These are phyloP conservation scores for Warburgia ugandensis DNA, from an alignment of 164 flowering plant genomes.

Conservation along the genomic window DNA sequence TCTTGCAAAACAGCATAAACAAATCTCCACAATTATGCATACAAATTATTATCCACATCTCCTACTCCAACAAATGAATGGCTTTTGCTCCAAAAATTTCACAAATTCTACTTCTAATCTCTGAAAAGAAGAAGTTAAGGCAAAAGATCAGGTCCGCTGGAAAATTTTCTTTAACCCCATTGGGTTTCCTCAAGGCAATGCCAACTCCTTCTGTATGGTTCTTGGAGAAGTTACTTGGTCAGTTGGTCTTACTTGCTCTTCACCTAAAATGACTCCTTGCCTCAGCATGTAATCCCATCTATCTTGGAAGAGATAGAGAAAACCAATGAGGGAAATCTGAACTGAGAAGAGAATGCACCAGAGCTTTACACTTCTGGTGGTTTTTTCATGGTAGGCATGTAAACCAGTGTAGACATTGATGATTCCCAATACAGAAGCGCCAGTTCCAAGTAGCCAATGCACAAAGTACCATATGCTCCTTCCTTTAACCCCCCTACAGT, in stretches of 20 bases:
- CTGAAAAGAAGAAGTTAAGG: background rate
- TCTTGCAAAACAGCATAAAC: too few relatives aligned
- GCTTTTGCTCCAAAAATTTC: too few relatives aligned
- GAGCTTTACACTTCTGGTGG: slow-evolving; percentile 29
- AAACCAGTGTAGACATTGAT: slow-evolving; percentile 72
- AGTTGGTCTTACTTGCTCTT: slow-evolving; percentile 21
- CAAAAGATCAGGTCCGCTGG: background rate
- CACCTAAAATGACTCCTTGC: slow-evolving; percentile 36
- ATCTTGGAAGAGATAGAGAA: slow-evolving; percentile 67
- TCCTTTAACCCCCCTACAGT: slow-evolving; percentile 47
- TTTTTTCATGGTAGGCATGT: slow-evolving; percentile 46
- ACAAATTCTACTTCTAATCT: too few relatives aligned
- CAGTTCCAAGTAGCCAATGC: slow-evolving; percentile 73
- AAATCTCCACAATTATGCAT: too few relatives aligned
- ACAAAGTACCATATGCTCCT: slow-evolving; percentile 59
- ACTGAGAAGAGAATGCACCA: slow-evolving; percentile 62
- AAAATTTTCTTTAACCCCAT: slow-evolving; percentile 15
- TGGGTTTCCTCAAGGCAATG: slow-evolving; percentile 26
- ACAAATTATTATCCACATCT: too few relatives aligned
- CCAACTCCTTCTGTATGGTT: slow-evolving; percentile 20
- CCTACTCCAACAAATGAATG: too few relatives aligned
- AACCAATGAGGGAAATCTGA: slow-evolving; percentile 39
- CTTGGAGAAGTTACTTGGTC: slow-evolving; percentile 14
- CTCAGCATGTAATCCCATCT: slow-evolving; percentile 53
- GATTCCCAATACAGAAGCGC: slow-evolving; percentile 46